These are phyloP conservation scores for Psophocarpus tetragonolobus DNA, from an alignment of 306 rosid species.

Conservation along the genomic window DNA sequence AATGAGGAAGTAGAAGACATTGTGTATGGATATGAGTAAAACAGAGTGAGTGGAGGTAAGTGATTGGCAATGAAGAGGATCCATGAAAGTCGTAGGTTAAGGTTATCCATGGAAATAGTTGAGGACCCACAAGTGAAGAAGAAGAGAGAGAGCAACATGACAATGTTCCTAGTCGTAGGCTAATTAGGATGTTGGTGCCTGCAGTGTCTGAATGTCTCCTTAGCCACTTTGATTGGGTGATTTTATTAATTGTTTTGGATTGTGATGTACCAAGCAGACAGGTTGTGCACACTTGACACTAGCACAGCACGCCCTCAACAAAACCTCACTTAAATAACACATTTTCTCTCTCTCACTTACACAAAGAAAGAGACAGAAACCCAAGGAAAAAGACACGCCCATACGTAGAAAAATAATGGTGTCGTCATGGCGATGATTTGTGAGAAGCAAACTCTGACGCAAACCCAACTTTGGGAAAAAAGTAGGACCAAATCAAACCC, in stretches of 20 bases:
- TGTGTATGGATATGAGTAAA: background rate
- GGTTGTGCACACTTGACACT: conserved; percentile 36
- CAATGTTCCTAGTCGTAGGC: conserved; percentile 13
- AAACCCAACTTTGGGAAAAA: conserved; percentile 41
- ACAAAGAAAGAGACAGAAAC: background rate
- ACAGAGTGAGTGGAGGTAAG: background rate
- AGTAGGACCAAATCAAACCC: conserved; percentile 24
- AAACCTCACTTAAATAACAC: conserved; percentile 4
- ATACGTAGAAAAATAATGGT: conserved; percentile 43
- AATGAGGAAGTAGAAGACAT: background rate
- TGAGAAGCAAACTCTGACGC: conserved; percentile 64
- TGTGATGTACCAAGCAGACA: conserved; percentile 25
- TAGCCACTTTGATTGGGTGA: conserved; percentile 5
- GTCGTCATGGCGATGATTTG: conserved; percentile 46
- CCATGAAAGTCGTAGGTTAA: conserved; percentile 36
- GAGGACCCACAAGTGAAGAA: background rate
- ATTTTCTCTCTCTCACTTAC: background rate
- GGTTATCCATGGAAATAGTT: conserved; percentile 36
- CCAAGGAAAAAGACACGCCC: conserved; percentile 5
- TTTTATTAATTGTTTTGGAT: conserved; percentile 11
- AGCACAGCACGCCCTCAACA: conserved; percentile 38
- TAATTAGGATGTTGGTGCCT: conserved; percentile 29
- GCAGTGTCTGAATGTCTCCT: conserved; percentile 38
- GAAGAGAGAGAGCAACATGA: conserved; percentile 17
- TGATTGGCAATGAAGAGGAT: conserved; percentile 24